Conservation (phyloP, 495 filamentous ascomycete species). For the Aspergillus biplanus region DNA sequence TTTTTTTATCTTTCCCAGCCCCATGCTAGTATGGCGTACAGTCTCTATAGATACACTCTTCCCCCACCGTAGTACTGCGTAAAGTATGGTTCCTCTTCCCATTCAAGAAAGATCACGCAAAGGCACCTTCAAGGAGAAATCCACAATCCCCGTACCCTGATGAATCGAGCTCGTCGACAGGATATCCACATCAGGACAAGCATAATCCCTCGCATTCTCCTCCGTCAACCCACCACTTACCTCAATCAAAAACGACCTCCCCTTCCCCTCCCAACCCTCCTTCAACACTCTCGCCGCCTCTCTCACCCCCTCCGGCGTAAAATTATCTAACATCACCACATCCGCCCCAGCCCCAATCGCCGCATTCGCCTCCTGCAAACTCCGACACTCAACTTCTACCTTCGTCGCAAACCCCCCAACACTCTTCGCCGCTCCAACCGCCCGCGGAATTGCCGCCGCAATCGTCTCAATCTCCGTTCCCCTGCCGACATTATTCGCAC, state of each 20-base stretch:
- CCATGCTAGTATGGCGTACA: neutral
- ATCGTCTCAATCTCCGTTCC: conserved; percentile 29
- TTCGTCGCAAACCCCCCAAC: conserved; percentile 89
- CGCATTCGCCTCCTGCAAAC: conserved; percentile 83
- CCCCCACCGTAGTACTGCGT: no score
- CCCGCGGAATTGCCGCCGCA: conserved; percentile 74
- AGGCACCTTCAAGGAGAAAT: conserved; percentile 92
- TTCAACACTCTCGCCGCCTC: conserved; percentile 72
- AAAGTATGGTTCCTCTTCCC: neutral
- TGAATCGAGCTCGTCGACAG: conserved; percentile 95
- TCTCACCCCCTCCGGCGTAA: conserved; percentile 73
- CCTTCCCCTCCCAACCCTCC: conserved; percentile 69
- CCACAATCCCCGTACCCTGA: conserved; percentile 89
- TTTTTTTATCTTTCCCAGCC: neutral
- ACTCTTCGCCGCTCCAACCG: conserved; percentile 80
- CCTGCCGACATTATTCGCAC: conserved; percentile 49
- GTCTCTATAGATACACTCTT: no score
- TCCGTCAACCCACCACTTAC: conserved; percentile 89
- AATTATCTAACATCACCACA: conserved; percentile 97
- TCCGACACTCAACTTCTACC: conserved; percentile 94
- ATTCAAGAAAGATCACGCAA: conserved; percentile 25
- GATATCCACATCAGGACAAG: conserved; percentile 89
- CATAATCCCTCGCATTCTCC: conserved; percentile 79
- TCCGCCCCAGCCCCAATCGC: conserved; percentile 90
- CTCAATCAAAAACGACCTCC: conserved; percentile 74